These are phyloP conservation scores for Inga laurina DNA, from an alignment of 306 rosid genomes.

Conservation along the genomic window DNA sequence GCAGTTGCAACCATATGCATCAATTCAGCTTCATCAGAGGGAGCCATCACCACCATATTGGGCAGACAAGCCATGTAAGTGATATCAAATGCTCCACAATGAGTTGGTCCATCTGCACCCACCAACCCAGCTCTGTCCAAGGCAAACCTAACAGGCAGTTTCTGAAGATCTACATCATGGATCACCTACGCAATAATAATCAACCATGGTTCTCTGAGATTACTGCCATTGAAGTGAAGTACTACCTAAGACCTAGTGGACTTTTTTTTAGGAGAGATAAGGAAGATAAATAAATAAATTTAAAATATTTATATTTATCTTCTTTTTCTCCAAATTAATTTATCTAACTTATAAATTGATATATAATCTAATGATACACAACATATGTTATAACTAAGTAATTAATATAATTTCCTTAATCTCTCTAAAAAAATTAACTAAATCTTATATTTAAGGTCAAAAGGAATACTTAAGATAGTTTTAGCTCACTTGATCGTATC, in stretches of 20 bases:
- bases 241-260: no score
- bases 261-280: no score
- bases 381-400: no score
- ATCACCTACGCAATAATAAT: constrained; percentile 50
- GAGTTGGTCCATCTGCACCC: constrained; percentile 93
- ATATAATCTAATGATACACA: no score
- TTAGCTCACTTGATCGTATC: constrained; percentile 70
- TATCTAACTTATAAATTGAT: no score
- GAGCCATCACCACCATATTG: constrained; percentile 91
- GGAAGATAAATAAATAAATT: no score
- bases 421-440: no score
- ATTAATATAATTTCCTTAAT: no score
- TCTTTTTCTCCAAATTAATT: no score
- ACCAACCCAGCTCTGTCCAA: constrained; percentile 82
- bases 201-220: constrained; percentile 1
- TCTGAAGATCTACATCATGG: constrained; percentile 84
- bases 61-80: constrained; percentile 89
- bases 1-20: constrained; percentile 91
- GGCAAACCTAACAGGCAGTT: constrained; percentile 75
- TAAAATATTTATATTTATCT: no score
- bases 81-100: constrained; percentile 85
- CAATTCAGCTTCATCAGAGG: constrained; percentile 80
- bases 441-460: no score
- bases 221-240: not conserved
- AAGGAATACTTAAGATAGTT: not conserved